Percentiles rank a stretch among this genome's conserved stretches.
Conservation (phyloP, 805 yeast species). For the Wickerhamomyces xylosicus region DNA sequence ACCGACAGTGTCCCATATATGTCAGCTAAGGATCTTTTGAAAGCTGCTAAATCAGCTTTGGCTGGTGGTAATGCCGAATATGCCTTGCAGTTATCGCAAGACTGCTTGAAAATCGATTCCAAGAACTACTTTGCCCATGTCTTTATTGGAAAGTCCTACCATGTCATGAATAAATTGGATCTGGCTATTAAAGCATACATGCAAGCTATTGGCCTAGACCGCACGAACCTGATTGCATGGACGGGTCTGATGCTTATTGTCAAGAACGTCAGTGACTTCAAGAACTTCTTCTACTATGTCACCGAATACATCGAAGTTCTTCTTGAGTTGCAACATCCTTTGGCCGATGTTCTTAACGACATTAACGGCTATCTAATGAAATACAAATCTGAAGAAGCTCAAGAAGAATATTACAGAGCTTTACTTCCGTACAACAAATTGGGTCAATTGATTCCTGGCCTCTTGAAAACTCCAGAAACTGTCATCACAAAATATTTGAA, state of each 20-base stretch:
- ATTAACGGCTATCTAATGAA: constrained; percentile 34
- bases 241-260: constrained; percentile 58
- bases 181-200: constrained; percentile 34
- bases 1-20: constrained; percentile 10
- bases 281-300: constrained; percentile 36
- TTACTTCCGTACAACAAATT: constrained; percentile 47
- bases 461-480: constrained; percentile 34
- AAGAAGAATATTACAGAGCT: constrained; percentile 37
- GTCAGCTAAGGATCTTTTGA: constrained; percentile 29
- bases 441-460: constrained; percentile 40
- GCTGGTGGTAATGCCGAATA: constrained; percentile 48
- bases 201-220: constrained; percentile 39
- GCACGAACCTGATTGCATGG: constrained; percentile 59
- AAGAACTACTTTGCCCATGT: constrained; percentile 56
- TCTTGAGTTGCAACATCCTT: constrained; percentile 30
- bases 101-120: constrained; percentile 45
- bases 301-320: constrained; percentile 33
- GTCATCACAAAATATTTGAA: constrained; percentile 35
- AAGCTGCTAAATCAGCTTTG: constrained; percentile 41
- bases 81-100: constrained; percentile 45
- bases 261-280: constrained; percentile 26
- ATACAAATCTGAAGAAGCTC: constrained; percentile 20
- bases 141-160: constrained; percentile 63
- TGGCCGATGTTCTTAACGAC: constrained; percentile 39
- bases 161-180: constrained; percentile 27